phyloP scores from a whole-genome alignment of 768 basidiomycete genomes.

The Suillus clintonianus region DNA sequence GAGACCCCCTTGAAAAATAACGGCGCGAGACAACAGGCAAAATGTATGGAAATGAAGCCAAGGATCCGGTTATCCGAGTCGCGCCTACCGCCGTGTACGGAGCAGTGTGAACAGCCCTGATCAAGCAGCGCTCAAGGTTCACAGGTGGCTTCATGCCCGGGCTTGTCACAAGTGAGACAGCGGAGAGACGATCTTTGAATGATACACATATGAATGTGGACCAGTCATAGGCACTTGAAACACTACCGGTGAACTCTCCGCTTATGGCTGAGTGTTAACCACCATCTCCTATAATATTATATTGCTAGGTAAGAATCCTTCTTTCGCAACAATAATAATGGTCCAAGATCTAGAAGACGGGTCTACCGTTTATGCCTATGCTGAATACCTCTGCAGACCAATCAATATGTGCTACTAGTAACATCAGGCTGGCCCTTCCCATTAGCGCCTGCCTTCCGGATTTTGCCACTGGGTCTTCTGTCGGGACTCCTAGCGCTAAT shows the following conservation, averaged over 20 bases:
- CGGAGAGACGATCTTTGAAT: neutral
- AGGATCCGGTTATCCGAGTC: slow-evolving; percentile 1
- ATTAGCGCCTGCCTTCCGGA: too few species aligned
- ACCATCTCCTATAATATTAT: neutral
- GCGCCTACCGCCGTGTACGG: neutral
- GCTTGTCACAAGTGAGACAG: neutral
- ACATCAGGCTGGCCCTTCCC: neutral
- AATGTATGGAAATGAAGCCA: neutral
- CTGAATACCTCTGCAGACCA: neutral
- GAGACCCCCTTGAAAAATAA: neutral
- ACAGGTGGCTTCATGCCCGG: neutral
- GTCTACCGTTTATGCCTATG: neutral
- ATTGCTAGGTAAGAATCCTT: neutral
- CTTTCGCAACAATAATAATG: neutral
- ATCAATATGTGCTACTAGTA: neutral
- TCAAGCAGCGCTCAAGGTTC: neutral
- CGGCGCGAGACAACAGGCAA: neutral
- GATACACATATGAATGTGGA: neutral
- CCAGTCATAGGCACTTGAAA: neutral
- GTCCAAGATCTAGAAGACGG: neutral
- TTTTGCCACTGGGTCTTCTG: too few species aligned
- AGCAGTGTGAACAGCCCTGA: neutral
- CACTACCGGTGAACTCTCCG: neutral
- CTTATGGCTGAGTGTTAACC: neutral
- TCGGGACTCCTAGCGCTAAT: neutral